phyloP scores from a whole-genome alignment of 108 stramenopile species.

The Fragilariopsis cylindrus region DNA sequence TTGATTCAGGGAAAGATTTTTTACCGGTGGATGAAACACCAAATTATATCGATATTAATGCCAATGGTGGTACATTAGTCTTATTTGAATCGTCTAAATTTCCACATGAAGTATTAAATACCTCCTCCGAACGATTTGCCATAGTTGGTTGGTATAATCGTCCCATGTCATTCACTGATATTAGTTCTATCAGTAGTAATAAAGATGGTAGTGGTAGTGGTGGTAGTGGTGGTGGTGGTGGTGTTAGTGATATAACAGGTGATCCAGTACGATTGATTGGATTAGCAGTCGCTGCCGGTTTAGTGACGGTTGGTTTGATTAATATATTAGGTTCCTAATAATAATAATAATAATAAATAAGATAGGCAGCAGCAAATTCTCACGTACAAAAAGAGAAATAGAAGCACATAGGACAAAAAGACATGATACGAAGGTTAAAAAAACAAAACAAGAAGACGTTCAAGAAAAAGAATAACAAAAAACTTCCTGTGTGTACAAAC shows the following conservation, averaged over 20 bases:
- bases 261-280: conserved; percentile 29
- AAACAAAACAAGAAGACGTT: no score
- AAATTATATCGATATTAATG: conserved; percentile 66
- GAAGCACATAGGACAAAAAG: no score
- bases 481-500: no score
- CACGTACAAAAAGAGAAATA: no score
- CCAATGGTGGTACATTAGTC: conserved; percentile 70
- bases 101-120: conserved; percentile 81
- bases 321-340: conserved; percentile 13
- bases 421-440: no score
- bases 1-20: conserved; percentile 65
- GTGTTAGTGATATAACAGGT: background rate
- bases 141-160: conserved; percentile 73
- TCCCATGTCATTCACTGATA: background rate
- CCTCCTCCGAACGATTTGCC: conserved; percentile 62
- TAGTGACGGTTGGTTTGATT: conserved; percentile 54
- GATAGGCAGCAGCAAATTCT: no score
- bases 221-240: background rate
- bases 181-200: background rate
- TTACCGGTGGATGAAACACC: conserved; percentile 37
- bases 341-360: no score
- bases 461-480: no score
- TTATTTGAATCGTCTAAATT: conserved; percentile 64
- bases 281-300: conserved; percentile 45
- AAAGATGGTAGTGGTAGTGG: background rate